Evolutionary conservation across 176 grass and related monocot species (phyloP).

Genomic region (Raddia distichophylla): DNA sequence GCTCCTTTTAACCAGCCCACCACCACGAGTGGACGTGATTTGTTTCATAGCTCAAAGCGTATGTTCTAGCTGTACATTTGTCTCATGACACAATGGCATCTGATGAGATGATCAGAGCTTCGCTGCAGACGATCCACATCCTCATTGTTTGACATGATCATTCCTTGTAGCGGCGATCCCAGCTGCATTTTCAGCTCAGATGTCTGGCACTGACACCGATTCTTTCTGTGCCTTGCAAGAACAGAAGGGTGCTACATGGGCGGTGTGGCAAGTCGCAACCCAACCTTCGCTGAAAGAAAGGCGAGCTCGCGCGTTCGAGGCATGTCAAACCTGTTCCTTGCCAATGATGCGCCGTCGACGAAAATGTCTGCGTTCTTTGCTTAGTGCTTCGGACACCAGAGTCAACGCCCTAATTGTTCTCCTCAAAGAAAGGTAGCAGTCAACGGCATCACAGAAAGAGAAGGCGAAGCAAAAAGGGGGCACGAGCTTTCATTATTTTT

Average conservation of each 20-base stretch:
- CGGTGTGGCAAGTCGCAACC: constrained; percentile 1
- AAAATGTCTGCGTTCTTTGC: constrained; percentile 33
- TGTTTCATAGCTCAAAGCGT: too few relatives aligned
- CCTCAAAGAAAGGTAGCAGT: not conserved
- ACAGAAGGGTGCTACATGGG: not conserved
- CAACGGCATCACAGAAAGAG: constrained; percentile 31
- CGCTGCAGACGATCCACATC: not conserved
- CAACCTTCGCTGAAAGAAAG: not conserved
- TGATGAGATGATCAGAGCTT: not conserved
- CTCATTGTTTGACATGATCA: not conserved
- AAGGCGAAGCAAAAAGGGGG: not conserved
- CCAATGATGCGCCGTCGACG: not conserved
- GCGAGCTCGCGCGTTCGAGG: constrained; percentile 4
- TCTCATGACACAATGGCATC: too few relatives aligned
- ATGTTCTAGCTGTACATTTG: too few relatives aligned
- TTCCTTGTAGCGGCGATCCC: not conserved
- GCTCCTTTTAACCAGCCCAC: too few relatives aligned
- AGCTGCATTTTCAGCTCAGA: not conserved
- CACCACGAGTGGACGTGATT: too few relatives aligned
- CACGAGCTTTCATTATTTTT: not conserved
- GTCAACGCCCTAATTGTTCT: constrained; percentile 19
- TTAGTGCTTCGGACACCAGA: constrained; percentile 25
- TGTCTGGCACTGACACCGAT: not conserved
- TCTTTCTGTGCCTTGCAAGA: not conserved
- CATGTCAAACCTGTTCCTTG: constrained; percentile 29